Percentiles rank a stretch among this genome's conserved stretches.
These are phyloP conservation scores for Cordyceps fumosorosea DNA, from an alignment of 2,329 filamentous ascomycete species.

Conservation along the genomic window DNA sequence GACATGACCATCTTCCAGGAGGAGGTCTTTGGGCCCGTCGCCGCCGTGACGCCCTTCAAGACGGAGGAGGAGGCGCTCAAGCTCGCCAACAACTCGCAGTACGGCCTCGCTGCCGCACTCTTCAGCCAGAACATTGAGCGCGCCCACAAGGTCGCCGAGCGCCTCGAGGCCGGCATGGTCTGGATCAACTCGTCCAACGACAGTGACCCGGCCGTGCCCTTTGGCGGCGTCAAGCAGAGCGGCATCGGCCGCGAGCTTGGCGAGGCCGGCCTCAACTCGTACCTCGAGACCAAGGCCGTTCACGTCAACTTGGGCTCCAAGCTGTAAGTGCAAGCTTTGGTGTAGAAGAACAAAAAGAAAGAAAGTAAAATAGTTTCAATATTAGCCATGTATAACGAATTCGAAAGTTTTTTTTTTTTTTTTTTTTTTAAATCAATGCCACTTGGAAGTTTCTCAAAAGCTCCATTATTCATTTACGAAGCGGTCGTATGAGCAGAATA, in stretches of 20 bases:
- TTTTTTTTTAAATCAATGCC: not conserved
- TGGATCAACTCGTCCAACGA: slow-evolving; percentile 46
- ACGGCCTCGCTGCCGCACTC: slow-evolving; percentile 55
- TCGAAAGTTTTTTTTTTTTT: not conserved
- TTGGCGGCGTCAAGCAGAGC: slow-evolving; percentile 43
- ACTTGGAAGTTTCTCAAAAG: too few species aligned
- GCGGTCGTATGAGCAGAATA: not conserved
- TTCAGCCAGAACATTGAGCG: slow-evolving; percentile 53
- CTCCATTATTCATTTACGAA: not conserved
- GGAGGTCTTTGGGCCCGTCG: slow-evolving; percentile 41
- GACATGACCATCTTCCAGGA: slow-evolving; percentile 40
- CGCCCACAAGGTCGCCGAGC: slow-evolving; percentile 42
- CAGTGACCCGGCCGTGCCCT: slow-evolving; percentile 37
- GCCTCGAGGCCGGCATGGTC: slow-evolving; percentile 54
- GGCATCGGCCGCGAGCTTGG: slow-evolving; percentile 41
- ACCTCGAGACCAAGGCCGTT: slow-evolving; percentile 38
- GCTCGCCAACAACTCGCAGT: slow-evolving; percentile 47
- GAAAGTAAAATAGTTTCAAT: not conserved
- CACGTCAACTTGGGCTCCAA: slow-evolving; percentile 36
- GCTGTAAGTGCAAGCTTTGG: slow-evolving; percentile 27
- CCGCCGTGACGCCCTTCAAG: slow-evolving; percentile 35
- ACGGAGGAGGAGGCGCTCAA: slow-evolving; percentile 35
- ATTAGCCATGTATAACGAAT: not conserved
- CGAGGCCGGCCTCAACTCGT: slow-evolving; percentile 38
- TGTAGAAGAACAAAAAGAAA: not conserved